Evolutionary conservation across 2,329 filamentous ascomycete genomes (phyloP), one percentile per base, ranked within the genome.

Genomic region (Fusarium tuaranense): DNA sequence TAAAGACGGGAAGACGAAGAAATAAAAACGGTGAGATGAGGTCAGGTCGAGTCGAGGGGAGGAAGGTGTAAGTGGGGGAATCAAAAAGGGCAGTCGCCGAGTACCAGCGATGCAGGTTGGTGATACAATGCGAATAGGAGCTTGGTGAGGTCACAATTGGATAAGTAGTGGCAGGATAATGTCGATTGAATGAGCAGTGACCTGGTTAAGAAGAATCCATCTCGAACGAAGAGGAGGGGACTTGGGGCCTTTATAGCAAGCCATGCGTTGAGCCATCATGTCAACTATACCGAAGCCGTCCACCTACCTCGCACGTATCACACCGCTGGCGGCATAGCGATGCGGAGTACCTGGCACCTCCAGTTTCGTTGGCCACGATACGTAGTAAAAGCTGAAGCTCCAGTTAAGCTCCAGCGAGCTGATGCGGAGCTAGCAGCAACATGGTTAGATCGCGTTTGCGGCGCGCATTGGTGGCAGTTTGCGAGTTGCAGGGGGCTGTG

Each of bases 221-320:
- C 12, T 18, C n/a, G 20, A 25, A 32, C 14, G n/a, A 48, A n/a
- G 57, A 36, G 53, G 32, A 58, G 60, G 69, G 67, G 18, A 25
- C 60, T 10, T 51, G 61, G 53, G 67, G 63, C 22, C 64, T 76
- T 78, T 78, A 79, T 78, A 77, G 65, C 59, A 59, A 66, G 36
- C 55, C 38, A 39, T 41, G 36, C 51, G 32, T 51, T 69, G 36
- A 44, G 68, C 68, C 65, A 76, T 76, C 67, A 32, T 32, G 34
- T 48, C 25, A 61, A 59, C 62, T 61, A 64, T 39, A 34, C 65
- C 48, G 22, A 69, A 65, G 62, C 53, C 62, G 36, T 61, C 68
- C 57, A 59, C 34, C 48, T 22, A 36, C 22, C 39, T 63, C n/a
- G 8, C 22, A 20, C 7, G 48, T 14, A 41, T 53, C 44, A 67